Evolutionary conservation across 2,329 filamentous ascomycete genomes (phyloP).

Genomic region (Monosporascus cannonballus): DNA sequence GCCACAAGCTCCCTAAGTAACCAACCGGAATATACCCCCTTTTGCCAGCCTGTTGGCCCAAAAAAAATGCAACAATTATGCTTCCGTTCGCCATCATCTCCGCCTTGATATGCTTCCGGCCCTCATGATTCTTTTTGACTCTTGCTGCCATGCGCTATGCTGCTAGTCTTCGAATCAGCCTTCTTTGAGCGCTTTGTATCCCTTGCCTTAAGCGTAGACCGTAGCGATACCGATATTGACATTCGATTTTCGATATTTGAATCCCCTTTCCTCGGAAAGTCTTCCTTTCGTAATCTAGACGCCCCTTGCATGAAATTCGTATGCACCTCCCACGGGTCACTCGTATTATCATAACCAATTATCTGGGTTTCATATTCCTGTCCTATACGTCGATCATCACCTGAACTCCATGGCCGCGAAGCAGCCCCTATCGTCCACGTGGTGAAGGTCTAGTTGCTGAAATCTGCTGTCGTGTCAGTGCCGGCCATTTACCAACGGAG

Average conservation of each 20-base stretch:
- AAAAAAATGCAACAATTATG: conserved; percentile 9
- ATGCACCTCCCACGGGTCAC: neutral
- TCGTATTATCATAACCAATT: neutral
- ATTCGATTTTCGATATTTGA: no score
- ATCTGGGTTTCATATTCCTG: neutral
- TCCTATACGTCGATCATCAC: conserved; percentile 35
- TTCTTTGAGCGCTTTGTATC: no score
- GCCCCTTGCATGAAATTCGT: no score
- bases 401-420: conserved; percentile 84
- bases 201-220: no score
- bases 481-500: conserved; percentile 6
- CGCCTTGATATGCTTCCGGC: no score
- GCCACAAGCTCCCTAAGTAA: neutral
- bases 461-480: conserved; percentile 49
- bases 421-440: conserved; percentile 79
- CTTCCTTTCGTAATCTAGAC: no score
- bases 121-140: no score
- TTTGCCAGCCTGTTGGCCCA: conserved; percentile 11
- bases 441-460: conserved; percentile 86
- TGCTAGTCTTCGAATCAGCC: no score
- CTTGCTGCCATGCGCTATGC: no score
- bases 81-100: neutral
- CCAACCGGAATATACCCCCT: conserved; percentile 19
- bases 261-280: no score
- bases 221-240: no score